Base-by-base conservation (phyloP, 1,139 yeast genomes). In the Candida glucosophila region DNA sequence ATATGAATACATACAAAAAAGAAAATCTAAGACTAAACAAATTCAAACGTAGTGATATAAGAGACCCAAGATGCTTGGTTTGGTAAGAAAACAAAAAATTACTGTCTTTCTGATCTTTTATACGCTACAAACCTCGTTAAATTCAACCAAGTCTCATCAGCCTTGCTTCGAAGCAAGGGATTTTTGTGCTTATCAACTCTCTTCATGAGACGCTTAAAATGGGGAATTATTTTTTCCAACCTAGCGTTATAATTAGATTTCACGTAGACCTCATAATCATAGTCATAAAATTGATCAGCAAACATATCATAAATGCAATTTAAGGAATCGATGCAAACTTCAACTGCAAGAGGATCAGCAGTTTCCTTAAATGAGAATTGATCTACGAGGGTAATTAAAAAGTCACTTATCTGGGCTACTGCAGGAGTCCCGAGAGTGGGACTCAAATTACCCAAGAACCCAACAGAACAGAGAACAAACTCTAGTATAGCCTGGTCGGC, bases 81-180 rank as follows among this genome's bases (percentile, higher is more conserved):
- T n/a, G n/a, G n/a, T n/a, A n/a, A n/a, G n/a, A n/a, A n/a, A n/a
- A n/a, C n/a, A n/a, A n/a, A n/a, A n/a, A n/a, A n/a, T n/a, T n/a
- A n/a, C n/a, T n/a, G n/a, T n/a, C n/a, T n/a, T 34, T 53, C 59
- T 14, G 29, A 34, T 22, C 35, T 33, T 44, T 90, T 90, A 54
- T 90, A 90, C 30, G 71, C 72, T 30, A 88, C 72, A 47, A 90
- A 90, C 32, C 93, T 64, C 6, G 67, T 74, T 40, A 88, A 55
- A 40, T 82, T 86, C 27, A 54, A 52, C 44, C 74, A 62, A 2
- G 78, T 73, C 34, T 82, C 93, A 30, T 77, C 82, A 16, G 79
- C 81, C 35, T 65, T 67, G n/a, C 53, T 55, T 44, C 82, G 77
- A 37, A 82, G 58, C 23, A 59, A 67, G 1, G 65, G 58, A 28